These are phyloP conservation scores for Amphirosellinia nigrospora DNA, from an alignment of 495 filamentous ascomycete genomes.

Conservation along the genomic window DNA sequence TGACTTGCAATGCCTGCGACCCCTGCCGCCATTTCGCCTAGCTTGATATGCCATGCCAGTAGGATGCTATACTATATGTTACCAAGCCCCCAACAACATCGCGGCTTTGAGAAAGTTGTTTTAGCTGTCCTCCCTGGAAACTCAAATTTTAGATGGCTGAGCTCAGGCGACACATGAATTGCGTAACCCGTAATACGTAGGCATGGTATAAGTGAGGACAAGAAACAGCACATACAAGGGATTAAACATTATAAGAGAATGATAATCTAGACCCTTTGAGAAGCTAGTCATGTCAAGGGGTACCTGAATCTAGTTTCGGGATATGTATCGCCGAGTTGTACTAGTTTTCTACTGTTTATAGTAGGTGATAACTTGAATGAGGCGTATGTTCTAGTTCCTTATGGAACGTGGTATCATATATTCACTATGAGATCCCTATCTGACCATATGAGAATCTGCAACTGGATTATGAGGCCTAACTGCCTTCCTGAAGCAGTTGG, in stretches of 20 bases:
- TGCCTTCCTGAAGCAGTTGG: background rate
- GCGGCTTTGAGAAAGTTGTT: background rate
- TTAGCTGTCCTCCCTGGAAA: background rate
- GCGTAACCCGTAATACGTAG: background rate
- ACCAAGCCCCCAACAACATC: background rate
- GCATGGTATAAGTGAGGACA: background rate
- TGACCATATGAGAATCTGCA: background rate
- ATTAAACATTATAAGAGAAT: background rate
- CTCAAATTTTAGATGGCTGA: background rate
- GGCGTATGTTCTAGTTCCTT: background rate
- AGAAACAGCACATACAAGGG: background rate
- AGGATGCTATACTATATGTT: background rate
- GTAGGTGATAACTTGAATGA: background rate
- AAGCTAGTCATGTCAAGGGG: background rate
- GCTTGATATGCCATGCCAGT: background rate
- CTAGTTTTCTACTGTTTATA: background rate
- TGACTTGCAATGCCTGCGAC: background rate
- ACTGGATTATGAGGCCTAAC: background rate
- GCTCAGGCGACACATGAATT: background rate
- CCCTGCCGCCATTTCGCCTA: background rate
- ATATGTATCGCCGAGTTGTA: background rate
- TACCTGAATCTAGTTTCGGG: background rate
- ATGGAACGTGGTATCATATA: background rate
- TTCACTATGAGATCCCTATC: slow-evolving; percentile 3
- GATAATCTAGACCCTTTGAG: background rate